Conservation (phyloP, 2,329 filamentous ascomycete genomes). For the Dactylellina leptospora region DNA sequence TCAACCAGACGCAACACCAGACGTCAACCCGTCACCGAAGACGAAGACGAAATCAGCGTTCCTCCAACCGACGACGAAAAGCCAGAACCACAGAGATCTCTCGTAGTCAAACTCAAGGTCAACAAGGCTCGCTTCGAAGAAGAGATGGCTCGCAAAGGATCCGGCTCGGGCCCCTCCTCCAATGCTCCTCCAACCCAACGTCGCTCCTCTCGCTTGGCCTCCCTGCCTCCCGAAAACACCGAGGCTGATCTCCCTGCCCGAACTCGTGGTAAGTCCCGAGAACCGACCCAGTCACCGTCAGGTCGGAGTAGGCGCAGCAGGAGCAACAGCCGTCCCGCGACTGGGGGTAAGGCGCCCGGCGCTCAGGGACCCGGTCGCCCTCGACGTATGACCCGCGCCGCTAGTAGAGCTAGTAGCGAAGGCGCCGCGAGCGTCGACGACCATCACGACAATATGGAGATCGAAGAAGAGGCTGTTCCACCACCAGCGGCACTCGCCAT, state of each 20-base stretch:
- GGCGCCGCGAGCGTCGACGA: slow-evolving; percentile 19
- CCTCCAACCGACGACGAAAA: slow-evolving; percentile 47
- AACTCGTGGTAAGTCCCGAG: slow-evolving; percentile 45
- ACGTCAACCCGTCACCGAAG: slow-evolving; percentile 23
- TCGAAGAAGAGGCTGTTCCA: slow-evolving; percentile 6
- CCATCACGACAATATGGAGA: slow-evolving; percentile 34
- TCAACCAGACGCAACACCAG: slow-evolving; percentile 19
- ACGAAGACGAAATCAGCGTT: slow-evolving; percentile 48
- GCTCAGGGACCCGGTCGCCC: slow-evolving; percentile 56
- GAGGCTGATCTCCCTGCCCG: slow-evolving; percentile 30
- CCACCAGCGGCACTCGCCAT: slow-evolving; percentile 28
- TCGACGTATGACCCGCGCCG: slow-evolving; percentile 35
- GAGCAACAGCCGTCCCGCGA: slow-evolving; percentile 58
- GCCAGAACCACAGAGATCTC: slow-evolving; percentile 7
- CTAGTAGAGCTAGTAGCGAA: slow-evolving; percentile 62
- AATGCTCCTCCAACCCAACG: slow-evolving; percentile 25
- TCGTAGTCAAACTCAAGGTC: slow-evolving; percentile 28
- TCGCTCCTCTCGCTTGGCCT: slow-evolving; percentile 40
- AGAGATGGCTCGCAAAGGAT: slow-evolving; percentile 39
- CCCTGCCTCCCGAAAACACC: slow-evolving; percentile 40
- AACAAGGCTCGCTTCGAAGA: slow-evolving; percentile 3
- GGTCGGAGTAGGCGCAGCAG: slow-evolving; percentile 57
- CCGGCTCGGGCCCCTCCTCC: slow-evolving; percentile 12
- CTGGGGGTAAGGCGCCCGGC: slow-evolving; percentile 55
- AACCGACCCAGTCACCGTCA: slow-evolving; percentile 55